Percentiles rank a stretch among this genome's conserved stretches.
Conservation (phyloP, 148 eudicot species). For the Chenopodium album region DNA sequence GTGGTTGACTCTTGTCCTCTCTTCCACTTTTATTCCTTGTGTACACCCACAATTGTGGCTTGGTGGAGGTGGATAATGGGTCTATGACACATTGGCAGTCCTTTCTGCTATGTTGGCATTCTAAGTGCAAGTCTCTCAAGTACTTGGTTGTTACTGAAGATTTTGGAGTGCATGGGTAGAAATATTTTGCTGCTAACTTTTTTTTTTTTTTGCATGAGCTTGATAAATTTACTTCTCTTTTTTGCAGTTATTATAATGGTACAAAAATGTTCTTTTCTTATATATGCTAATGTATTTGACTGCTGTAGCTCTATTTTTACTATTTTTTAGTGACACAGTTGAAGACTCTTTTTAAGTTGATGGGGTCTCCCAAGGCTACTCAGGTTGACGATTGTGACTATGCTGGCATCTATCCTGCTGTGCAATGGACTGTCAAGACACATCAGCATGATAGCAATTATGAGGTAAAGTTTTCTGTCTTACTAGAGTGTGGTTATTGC, state of each 20-base stretch:
- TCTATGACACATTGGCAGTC: neutral
- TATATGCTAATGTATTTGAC: neutral
- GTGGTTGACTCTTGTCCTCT: no score
- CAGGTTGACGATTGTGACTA: neutral
- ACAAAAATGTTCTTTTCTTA: neutral
- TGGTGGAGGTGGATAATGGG: no score
- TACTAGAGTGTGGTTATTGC: neutral
- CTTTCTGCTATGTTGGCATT: neutral
- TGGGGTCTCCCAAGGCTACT: slow-evolving; percentile 16
- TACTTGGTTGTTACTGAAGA: neutral
- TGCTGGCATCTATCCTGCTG: slow-evolving; percentile 12
- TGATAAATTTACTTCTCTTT: neutral
- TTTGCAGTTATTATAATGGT: neutral
- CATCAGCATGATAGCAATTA: neutral
- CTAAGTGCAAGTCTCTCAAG: neutral
- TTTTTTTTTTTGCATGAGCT: neutral
- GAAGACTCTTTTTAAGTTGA: slow-evolving; percentile 10
- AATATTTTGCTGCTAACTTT: neutral
- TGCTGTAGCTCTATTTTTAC: neutral
- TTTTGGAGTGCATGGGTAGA: no score
- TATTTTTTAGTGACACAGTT: neutral
- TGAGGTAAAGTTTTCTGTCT: neutral
- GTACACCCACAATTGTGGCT: no score
- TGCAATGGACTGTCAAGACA: slow-evolving; percentile 14
- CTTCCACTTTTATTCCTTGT: no score